Evolutionary conservation across 1,284 basidiomycete genomes (phyloP).

Genomic region (Cutaneotrichosporon dermatis): DNA sequence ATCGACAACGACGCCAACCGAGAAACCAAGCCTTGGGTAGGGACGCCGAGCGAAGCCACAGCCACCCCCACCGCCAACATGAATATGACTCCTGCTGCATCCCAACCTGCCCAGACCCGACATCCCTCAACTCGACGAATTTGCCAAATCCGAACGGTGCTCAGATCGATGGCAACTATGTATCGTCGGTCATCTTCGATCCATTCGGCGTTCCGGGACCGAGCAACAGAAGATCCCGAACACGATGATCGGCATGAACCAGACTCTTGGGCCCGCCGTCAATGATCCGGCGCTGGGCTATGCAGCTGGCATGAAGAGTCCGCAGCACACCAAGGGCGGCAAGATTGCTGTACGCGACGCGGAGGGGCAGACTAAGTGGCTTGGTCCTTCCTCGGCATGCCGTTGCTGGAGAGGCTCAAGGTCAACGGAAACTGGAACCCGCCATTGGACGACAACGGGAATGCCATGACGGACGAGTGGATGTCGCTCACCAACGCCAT

Average conservation of each 20-base stretch:
- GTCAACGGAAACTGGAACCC: slow-evolving; percentile 18
- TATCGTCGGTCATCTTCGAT: slow-evolving; percentile 16
- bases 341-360: slow-evolving; percentile 30
- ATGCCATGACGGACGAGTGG: slow-evolving; percentile 30
- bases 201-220: slow-evolving; percentile 13
- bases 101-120: not conserved
- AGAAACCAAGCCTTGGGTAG: not conserved
- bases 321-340: slow-evolving; percentile 10
- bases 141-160: not conserved
- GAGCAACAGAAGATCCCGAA: slow-evolving; percentile 9
- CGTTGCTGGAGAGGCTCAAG: slow-evolving; percentile 30
- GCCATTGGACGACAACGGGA: slow-evolving; percentile 16
- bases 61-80: slow-evolving; percentile 4
- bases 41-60: not conserved
- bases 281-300: slow-evolving; percentile 14
- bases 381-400: slow-evolving; percentile 39
- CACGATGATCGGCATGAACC: slow-evolving; percentile 12
- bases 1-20: slow-evolving; percentile 10
- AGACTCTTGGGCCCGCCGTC: slow-evolving; percentile 15
- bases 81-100: slow-evolving; percentile 2
- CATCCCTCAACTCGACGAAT: not conserved
- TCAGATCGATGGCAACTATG: slow-evolving; percentile 11
- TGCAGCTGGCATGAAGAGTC: not conserved
- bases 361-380: slow-evolving; percentile 35
- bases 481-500: slow-evolving; percentile 33